These are phyloP conservation scores for Leishmania mexicana DNA, from an alignment of 208 protist species.

Conservation along the genomic window DNA sequence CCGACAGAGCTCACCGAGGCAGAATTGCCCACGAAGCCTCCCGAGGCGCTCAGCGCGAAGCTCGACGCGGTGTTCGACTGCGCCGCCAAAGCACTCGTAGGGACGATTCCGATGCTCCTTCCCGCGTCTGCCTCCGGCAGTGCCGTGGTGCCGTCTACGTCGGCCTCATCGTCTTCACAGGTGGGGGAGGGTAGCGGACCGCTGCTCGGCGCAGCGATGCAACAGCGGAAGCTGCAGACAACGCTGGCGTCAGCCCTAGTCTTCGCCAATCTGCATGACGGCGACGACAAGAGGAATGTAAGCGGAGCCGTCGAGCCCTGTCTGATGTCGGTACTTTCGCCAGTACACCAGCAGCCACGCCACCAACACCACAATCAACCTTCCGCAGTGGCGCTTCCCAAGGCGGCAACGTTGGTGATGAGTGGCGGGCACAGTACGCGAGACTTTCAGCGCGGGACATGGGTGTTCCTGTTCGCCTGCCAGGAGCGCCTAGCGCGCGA, in stretches of 20 bases:
- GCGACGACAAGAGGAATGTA: not conserved
- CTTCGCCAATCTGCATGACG: too few species aligned
- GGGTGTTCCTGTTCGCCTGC: constrained; percentile 28
- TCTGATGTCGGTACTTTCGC: not conserved
- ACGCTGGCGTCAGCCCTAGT: not conserved
- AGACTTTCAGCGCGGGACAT: constrained; percentile 32
- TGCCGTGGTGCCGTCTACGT: not conserved
- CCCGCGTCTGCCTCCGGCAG: not conserved
- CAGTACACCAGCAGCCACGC: not conserved
- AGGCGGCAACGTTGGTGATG: not conserved
- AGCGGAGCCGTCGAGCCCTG: not conserved
- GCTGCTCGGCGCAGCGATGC: too few species aligned
- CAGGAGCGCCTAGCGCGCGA: constrained; percentile 68
- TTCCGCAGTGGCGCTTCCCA: not conserved
- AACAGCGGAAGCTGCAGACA: not conserved
- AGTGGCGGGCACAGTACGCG: not conserved
- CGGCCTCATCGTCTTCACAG: not conserved
- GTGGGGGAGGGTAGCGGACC: not conserved
- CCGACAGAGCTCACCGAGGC: not conserved
- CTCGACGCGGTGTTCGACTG: not conserved
- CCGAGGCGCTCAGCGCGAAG: not conserved
- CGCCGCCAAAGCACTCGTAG: not conserved
- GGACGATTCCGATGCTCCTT: not conserved
- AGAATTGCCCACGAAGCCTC: not conserved
- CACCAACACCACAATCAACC: not conserved